These are phyloP conservation scores for Bretziella fagacearum DNA, from an alignment of 2,329 filamentous ascomycete species.

Conservation along the genomic window DNA sequence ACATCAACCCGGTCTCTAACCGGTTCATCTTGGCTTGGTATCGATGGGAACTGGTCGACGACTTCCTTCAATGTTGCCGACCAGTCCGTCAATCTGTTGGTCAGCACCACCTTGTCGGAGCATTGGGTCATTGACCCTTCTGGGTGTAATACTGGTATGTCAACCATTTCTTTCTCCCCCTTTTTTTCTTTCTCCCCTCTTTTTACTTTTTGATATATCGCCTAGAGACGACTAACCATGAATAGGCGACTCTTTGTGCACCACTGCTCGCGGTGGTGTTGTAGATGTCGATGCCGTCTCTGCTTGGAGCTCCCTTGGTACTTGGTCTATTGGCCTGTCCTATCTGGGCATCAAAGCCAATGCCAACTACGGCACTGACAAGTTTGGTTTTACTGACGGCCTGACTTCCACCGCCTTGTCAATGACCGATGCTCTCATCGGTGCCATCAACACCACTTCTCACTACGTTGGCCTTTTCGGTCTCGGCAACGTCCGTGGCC, in stretches of 20 bases:
- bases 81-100: constrained; percentile 25
- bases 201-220: neutral
- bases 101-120: constrained; percentile 54
- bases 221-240: neutral
- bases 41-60: constrained; percentile 57
- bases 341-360: constrained; percentile 43
- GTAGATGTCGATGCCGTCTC: constrained; percentile 37
- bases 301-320: constrained; percentile 41
- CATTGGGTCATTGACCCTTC: constrained; percentile 48
- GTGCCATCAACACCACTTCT: constrained; percentile 37
- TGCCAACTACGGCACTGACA: constrained; percentile 46
- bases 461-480: constrained; percentile 40
- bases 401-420: constrained; percentile 24
- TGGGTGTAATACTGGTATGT: constrained; percentile 36
- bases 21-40: constrained; percentile 27
- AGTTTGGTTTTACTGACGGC: constrained; percentile 26
- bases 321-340: constrained; percentile 41
- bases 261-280: constrained; percentile 37
- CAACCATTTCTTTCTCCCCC: neutral
- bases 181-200: neutral
- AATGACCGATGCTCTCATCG: constrained; percentile 31
- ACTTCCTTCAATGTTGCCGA: constrained; percentile 42
- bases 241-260: constrained; percentile 34
- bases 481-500: constrained; percentile 37
- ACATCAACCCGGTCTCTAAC: constrained; percentile 7